Base-by-base conservation (phyloP, 192 early-diverging fungal genomes). In the Podila minutissima region DNA sequence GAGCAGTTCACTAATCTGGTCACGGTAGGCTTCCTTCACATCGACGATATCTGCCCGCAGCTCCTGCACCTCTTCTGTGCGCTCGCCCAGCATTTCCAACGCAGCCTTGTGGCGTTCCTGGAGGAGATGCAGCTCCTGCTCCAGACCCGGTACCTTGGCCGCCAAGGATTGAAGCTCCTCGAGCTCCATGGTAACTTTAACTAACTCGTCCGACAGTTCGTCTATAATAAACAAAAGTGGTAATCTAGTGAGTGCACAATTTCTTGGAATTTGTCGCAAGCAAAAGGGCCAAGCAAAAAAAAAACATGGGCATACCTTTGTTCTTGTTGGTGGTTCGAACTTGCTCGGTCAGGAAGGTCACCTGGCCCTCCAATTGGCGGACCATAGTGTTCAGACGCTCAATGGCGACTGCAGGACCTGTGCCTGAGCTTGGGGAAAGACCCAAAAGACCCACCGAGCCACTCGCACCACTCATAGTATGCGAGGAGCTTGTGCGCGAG, bases 31-130 rank as follows among this genome's bases (percentile, higher is more conserved):
- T 48, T 92, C 91, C 67, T 92, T 92, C n/a, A 96, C 92, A 75
- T 97, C 96, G 1, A 60, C 64, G 58, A 95, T 87, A 75, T 93
- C 94, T 5, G 90, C 90, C 69, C 89, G 83, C 31, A 97, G 85
- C 48, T 97, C 96, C 53, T 92, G 84, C 17, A 95, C 93, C 66
- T 91, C 87, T 75, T 97, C 96, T 35, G 94, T 95, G 74, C 93
- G 92, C 78, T 97, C 96, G 26, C 96, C 96, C 46, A 97, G 79
- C 82, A 97, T 84, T 73, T 95, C 96, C 13, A 97, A 84, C n/a
- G 93, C 91, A 6, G 94, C 88, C 29, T 84, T 70, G 59, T 93
- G 91, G 62, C 93, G 83, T 67, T 78, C 86, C 68, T 91, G 87
- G 35, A 96, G 81, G 50, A 89, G 83, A 10, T 74, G 71, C 20